phyloP scores from a whole-genome alignment of 139 green algal species.

The Penium margaritaceum region DNA sequence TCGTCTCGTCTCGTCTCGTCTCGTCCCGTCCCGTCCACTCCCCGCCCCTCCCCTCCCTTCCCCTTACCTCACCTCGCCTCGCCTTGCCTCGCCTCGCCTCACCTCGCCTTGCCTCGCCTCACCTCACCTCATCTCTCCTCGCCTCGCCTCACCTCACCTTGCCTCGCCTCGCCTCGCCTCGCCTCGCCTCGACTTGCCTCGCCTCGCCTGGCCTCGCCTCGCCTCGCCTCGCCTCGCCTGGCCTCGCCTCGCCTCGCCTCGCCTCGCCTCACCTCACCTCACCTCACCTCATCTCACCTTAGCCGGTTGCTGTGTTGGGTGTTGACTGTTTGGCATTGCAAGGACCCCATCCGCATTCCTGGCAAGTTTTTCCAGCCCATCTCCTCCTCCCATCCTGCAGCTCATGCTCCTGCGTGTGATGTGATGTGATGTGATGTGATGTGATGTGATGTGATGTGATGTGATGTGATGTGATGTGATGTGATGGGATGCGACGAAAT shows the following conservation, averaged over 20 bases:
- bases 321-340: too few relatives aligned
- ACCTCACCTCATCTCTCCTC: background rate
- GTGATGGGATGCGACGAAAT: background rate
- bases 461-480: background rate
- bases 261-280: background rate
- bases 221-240: background rate
- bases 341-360: background rate
- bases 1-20: background rate
- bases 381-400: background rate
- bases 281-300: background rate
- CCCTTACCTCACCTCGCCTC: background rate
- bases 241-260: background rate
- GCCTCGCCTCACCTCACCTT: background rate
- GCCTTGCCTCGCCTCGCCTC: background rate
- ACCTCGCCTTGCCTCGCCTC: background rate
- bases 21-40: background rate
- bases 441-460: background rate
- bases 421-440: background rate
- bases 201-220: background rate
- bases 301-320: background rate
- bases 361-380: background rate
- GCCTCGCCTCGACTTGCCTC: background rate
- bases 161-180: too few relatives aligned
- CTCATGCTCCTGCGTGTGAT: background rate
- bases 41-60: background rate